Evolutionary conservation across 441 rosid genomes (phyloP).

Genomic region (Adansonia gregorii): DNA sequence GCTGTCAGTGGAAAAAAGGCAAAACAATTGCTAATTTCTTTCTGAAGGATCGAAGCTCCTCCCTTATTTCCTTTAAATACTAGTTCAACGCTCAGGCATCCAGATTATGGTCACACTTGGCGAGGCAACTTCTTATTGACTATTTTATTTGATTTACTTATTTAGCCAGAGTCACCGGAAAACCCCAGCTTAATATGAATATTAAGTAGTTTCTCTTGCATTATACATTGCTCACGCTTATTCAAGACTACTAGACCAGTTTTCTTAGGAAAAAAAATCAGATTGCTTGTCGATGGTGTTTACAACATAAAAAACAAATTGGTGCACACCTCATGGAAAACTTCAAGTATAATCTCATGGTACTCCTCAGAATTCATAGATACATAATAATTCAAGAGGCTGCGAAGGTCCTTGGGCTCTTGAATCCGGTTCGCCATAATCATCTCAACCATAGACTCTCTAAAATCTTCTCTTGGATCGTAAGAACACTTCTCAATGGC

Average conservation of each 20-base stretch:
- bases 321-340: slow-evolving; percentile 78
- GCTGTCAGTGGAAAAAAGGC: not conserved
- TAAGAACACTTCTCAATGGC: slow-evolving; percentile 79
- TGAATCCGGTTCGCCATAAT: slow-evolving; percentile 64
- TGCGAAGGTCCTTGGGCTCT: slow-evolving; percentile 68
- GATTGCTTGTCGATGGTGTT: slow-evolving; percentile 38
- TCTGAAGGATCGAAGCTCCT: not conserved
- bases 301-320: slow-evolving; percentile 55
- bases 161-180: not conserved
- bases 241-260: not conserved
- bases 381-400: slow-evolving; percentile 71
- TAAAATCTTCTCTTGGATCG: slow-evolving; percentile 82
- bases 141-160: not conserved
- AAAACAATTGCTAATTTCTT: not conserved
- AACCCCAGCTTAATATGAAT: not conserved
- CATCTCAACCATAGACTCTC: slow-evolving; percentile 86
- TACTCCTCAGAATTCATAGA: slow-evolving; percentile 70
- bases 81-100: not conserved
- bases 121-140: not conserved
- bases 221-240: slow-evolving; percentile 3
- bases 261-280: not conserved
- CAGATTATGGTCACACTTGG: not conserved
- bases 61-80: not conserved
- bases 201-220: not conserved
- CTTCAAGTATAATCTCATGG: slow-evolving; percentile 62